Base-by-base conservation (phyloP, 257 asterid species). In the Parsonsia alboflavescens region DNA sequence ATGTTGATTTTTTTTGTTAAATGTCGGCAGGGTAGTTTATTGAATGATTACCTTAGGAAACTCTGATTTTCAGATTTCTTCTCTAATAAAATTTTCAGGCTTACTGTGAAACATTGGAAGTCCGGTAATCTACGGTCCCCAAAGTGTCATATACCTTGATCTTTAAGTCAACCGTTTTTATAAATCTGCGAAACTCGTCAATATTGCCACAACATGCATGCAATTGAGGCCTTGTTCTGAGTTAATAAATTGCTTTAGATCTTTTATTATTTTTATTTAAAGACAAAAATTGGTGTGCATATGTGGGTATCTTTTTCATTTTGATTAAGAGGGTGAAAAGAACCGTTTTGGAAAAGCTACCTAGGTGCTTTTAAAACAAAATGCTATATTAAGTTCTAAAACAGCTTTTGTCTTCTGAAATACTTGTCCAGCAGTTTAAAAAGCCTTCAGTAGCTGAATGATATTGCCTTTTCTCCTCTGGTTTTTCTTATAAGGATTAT, bases 81-180 rank as follows among this genome's bases (percentile, higher is more conserved):
- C 44, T 64, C 39, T 70, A 33, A 53, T 53, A 46, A n/a, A 64
- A 15, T 63, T 62, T 44, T 12, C 11, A 26, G 58, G 77, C 77
- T 63, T 71, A n/a, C 26, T 41, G n/a, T 63, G 48, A 63, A 63
- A 63, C 24, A 24, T 63, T 63, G 45, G 22, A 30, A 30, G 22
- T 62, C 10, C 17, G 22, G 13, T 16, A 33, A 16, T 33, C 68
- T 63, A 4, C 42, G 26, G 22, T 39, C 62, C 63, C 5, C 7
- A 19, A 52, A 42, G 8, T 15, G 33, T 50, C 11, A 22, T 6
- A 30, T 33, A 21, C 67, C 61, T 62, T 73, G 8, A 63, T 52
- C 48, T 26, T n/a, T 46, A 48, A n/a, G 71, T 28, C 28, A 26
- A 9, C 19, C 41, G 46, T 2, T 17, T 73, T 42, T 17, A 19